phyloP scores from a whole-genome alignment of 192 early-diverging fungal genomes.

The Mortierella hygrophila region DNA sequence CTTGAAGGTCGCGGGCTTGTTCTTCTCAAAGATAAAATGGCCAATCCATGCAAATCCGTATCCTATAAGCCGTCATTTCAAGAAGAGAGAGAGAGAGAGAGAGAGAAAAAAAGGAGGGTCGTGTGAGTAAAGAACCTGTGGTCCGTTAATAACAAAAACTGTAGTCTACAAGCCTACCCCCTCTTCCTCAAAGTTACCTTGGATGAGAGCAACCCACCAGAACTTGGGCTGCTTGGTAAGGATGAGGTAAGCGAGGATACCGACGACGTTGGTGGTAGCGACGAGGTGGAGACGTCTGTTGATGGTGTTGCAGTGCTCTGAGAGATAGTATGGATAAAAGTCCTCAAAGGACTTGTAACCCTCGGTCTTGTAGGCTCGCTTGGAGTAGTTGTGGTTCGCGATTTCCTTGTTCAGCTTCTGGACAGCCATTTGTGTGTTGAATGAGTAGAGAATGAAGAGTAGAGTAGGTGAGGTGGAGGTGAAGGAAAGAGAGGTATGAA shows the following conservation, averaged over 20 bases:
- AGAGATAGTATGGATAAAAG: conserved; percentile 81
- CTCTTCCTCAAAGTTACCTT: conserved; percentile 31
- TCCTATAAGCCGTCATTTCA: conserved; percentile 23
- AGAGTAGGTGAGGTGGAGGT: not conserved
- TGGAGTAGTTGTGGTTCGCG: conserved; percentile 64
- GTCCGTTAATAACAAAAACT: no score
- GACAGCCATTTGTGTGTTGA: conserved; percentile 21
- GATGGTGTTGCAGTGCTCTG: conserved; percentile 66
- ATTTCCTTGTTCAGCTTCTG: conserved; percentile 42
- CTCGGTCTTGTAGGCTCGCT: conserved; percentile 50
- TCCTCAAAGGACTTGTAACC: conserved; percentile 65
- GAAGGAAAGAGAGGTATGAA: not conserved
- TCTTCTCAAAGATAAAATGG: conserved; percentile 73
- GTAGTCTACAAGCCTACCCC: no score
- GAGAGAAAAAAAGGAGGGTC: not conserved
- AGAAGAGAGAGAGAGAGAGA: conserved; percentile 1
- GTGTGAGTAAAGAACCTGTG: not conserved
- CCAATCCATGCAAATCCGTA: conserved; percentile 79
- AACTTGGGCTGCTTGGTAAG: conserved; percentile 39
- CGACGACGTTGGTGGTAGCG: conserved; percentile 55
- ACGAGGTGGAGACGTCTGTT: conserved; percentile 68
- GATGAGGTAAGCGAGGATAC: conserved; percentile 42
- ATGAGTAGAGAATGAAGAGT: not conserved
- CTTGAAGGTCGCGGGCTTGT: conserved; percentile 79
- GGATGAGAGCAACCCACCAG: conserved; percentile 49